phyloP scores from a whole-genome alignment of 805 yeast genomes.

The Lachancea nothofagi region DNA sequence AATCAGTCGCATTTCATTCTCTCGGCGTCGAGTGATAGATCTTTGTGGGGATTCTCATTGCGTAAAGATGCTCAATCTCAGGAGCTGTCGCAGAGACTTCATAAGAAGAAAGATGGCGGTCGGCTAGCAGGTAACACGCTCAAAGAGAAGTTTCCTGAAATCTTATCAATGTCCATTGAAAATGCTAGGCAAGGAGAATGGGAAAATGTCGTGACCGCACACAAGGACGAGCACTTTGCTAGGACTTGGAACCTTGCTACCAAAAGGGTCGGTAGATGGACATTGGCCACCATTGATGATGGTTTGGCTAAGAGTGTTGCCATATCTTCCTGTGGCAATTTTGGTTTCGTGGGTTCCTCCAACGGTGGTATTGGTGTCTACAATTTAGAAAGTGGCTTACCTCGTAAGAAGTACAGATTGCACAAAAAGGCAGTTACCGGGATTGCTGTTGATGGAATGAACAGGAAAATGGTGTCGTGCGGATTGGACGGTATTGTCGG shows the following conservation, averaged over 20 bases:
- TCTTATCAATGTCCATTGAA: slow-evolving; percentile 63
- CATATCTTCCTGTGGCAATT: slow-evolving; percentile 91
- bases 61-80: slow-evolving; percentile 96
- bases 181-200: slow-evolving; percentile 79
- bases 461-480: slow-evolving; percentile 75
- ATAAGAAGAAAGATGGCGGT: slow-evolving; percentile 39
- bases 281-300: slow-evolving; percentile 67
- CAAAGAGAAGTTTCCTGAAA: slow-evolving; percentile 73
- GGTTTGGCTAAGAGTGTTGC: slow-evolving; percentile 70
- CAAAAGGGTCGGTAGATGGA: slow-evolving; percentile 74
- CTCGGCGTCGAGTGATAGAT: slow-evolving; percentile 79
- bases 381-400: slow-evolving; percentile 86
- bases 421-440: slow-evolving; percentile 86
- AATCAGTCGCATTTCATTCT: slow-evolving; percentile 75
- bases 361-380: slow-evolving; percentile 79
- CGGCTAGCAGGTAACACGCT: slow-evolving; percentile 56
- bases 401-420: slow-evolving; percentile 61
- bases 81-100: slow-evolving; percentile 75
- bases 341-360: slow-evolving; percentile 86
- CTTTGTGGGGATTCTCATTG: slow-evolving; percentile 88
- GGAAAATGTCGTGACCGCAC: slow-evolving; percentile 90
- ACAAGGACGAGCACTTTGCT: slow-evolving; percentile 75
- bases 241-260: slow-evolving; percentile 83
- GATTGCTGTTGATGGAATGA: slow-evolving; percentile 83
- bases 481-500: slow-evolving; percentile 89